Evolutionary conservation across 768 basidiomycete genomes (phyloP), one percentile per base, ranked within the genome.

Genomic region (Serendipita sp.): DNA sequence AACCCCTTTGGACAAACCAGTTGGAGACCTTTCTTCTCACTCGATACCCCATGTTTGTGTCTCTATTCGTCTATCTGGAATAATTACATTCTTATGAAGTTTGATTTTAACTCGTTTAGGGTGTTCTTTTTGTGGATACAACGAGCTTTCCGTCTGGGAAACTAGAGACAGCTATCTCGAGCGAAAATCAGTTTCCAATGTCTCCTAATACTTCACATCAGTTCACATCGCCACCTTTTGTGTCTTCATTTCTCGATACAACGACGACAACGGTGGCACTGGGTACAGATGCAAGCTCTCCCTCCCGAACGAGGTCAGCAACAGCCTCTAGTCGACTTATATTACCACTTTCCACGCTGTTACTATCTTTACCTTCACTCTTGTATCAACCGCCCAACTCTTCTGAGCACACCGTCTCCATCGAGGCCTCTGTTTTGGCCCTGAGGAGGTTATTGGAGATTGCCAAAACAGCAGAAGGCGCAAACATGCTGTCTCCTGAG

Each of bases 381-480:
- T 72, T 90, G 15, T 71, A 78, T 0, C 85, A 85, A 65, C 88
- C 87, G 2, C 85, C 87, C 3, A 80, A 78, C 1, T 85, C 88
- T 68, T 76, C 71, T 13, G 70, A 76, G 34, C 82, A 89, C 70
- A 68, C 78, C 0, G 74, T 78, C 4, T 83, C 86, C 0, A 75
- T 88, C 1, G 76, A 75, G 28, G 68, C 87, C 3, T 84, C 87
- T 0, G 70, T 83, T 1, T 71, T 76, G 51, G 81, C 88, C 0
- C 70, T 89, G 8, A 74, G 80, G 48, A 79, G 76, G 68, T 86
- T 84, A 71, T 76, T 88, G 11, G 68, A 73, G 0, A 67, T 83
- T 0, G 75, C 76, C 2, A 75, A 77, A 11, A 45, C 36, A n/a
- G 34, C 34, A 32, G 18, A 52, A 11, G 44, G 44, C 15, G 66